A percentile compares a stretch with the other conserved stretches of the same genome.
Conservation (phyloP, 169 alveolate genomes). For the Plasmodium falciparum region DNA sequence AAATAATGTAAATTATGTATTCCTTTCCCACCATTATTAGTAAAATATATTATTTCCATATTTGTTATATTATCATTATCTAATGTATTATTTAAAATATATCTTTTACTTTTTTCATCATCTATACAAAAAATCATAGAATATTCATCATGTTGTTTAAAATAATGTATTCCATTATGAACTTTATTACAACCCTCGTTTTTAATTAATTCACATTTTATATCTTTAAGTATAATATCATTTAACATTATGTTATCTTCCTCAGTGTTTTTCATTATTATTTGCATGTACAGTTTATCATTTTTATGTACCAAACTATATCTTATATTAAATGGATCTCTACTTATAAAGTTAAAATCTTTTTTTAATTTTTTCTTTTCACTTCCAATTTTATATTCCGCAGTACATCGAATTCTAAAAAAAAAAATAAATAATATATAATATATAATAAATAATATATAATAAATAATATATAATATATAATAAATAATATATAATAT, state of each 20-base stretch:
- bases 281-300: conserved; percentile 44
- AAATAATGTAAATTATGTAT: conserved; percentile 52
- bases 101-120: conserved; percentile 64
- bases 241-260: conserved; percentile 56
- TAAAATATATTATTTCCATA: conserved; percentile 57
- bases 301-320: conserved; percentile 35
- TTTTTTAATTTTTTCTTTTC: conserved; percentile 43
- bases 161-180: conserved; percentile 59
- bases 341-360: conserved; percentile 60
- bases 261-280: conserved; percentile 34
- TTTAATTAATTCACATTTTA: conserved; percentile 54
- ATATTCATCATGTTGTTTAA: conserved; percentile 66
- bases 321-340: conserved; percentile 36
- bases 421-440: conserved; percentile 15
- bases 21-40: conserved; percentile 62
- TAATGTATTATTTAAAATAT: conserved; percentile 23
- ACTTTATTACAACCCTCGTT: conserved; percentile 15
- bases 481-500: not conserved
- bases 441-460: not conserved
- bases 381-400: conserved; percentile 39
- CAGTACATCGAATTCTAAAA: conserved; percentile 39
- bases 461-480: not conserved
- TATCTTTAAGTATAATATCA: conserved; percentile 21
- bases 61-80: conserved; percentile 54
- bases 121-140: conserved; percentile 63